phyloP scores from a whole-genome alignment of 139 green algal genomes.

The Tetradesmus lagerheimii region DNA sequence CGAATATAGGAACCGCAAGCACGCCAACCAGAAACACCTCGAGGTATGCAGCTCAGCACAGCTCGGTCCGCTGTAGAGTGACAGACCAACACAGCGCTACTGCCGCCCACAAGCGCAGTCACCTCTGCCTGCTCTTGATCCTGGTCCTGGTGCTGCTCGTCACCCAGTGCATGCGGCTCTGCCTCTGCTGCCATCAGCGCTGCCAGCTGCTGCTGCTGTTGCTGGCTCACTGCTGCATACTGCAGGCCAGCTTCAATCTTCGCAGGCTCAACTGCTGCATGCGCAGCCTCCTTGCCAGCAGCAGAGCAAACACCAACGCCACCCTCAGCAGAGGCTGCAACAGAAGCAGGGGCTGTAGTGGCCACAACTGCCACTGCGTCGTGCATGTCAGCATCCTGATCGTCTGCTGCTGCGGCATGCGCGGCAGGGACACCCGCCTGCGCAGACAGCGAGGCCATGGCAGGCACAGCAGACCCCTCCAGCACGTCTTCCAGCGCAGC shows the following conservation, averaged over 20 bases:
- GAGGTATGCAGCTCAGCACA: neutral
- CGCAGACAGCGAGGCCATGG: neutral
- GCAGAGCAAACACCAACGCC: neutral
- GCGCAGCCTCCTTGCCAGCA: neutral
- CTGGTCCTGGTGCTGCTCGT: conserved; percentile 4
- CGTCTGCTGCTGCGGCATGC: neutral
- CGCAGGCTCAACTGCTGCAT: neutral
- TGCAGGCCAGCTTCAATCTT: neutral
- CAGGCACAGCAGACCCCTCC: neutral
- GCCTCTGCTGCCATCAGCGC: neutral
- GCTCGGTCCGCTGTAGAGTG: too few relatives aligned
- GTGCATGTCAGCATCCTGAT: neutral
- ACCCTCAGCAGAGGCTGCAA: neutral
- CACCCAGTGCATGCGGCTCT: neutral
- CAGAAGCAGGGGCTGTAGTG: neutral
- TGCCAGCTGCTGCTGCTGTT: conserved; percentile 17
- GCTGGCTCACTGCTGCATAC: neutral
- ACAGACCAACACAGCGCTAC: too few relatives aligned
- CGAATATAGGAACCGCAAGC: neutral
- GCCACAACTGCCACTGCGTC: neutral
- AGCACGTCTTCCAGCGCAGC: too few relatives aligned
- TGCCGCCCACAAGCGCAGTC: neutral
- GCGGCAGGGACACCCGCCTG: neutral
- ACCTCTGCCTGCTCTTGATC: conserved; percentile 13
- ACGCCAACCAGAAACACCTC: neutral